These are phyloP conservation scores for Boechera retrofracta DNA, from an alignment of 345 rosid genomes.

Conservation along the genomic window DNA sequence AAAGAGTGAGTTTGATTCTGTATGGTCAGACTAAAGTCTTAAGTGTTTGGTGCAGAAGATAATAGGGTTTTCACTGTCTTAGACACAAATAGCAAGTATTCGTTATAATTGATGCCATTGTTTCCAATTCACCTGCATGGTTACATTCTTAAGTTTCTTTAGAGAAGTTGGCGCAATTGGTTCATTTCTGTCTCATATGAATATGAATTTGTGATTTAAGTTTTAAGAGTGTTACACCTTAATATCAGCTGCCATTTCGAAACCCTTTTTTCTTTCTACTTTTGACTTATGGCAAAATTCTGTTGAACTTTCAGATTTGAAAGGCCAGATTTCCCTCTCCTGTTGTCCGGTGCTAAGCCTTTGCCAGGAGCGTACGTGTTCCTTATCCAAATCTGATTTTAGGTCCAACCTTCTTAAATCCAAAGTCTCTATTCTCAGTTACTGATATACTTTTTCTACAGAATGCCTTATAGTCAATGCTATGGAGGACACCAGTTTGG, in stretches of 20 bases:
- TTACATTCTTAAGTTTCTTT: background rate
- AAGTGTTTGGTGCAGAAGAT: background rate
- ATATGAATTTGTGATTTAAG: background rate
- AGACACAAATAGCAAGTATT: background rate
- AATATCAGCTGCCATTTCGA: background rate
- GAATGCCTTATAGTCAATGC: conserved; percentile 89
- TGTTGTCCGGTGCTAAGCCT: conserved; percentile 76
- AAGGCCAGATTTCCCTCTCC: conserved; percentile 80
- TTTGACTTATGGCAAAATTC: background rate
- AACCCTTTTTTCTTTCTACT: background rate
- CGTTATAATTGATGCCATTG: background rate
- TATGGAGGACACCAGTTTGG: conserved; percentile 99
- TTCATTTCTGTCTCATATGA: background rate
- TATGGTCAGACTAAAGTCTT: conserved; percentile 5
- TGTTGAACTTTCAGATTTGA: conserved; percentile 65
- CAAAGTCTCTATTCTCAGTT: conserved; percentile 20
- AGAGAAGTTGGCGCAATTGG: background rate
- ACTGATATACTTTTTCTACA: conserved; percentile 41
- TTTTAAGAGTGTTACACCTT: background rate
- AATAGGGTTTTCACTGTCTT: background rate
- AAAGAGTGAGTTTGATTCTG: conserved; percentile 72
- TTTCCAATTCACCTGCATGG: background rate
- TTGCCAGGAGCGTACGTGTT: conserved; percentile 77
- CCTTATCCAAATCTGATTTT: conserved; percentile 14
- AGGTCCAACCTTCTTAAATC: conserved; percentile 1